These are phyloP conservation scores for Gleditsia sinensis DNA, from an alignment of 306 rosid genomes.

Conservation along the genomic window DNA sequence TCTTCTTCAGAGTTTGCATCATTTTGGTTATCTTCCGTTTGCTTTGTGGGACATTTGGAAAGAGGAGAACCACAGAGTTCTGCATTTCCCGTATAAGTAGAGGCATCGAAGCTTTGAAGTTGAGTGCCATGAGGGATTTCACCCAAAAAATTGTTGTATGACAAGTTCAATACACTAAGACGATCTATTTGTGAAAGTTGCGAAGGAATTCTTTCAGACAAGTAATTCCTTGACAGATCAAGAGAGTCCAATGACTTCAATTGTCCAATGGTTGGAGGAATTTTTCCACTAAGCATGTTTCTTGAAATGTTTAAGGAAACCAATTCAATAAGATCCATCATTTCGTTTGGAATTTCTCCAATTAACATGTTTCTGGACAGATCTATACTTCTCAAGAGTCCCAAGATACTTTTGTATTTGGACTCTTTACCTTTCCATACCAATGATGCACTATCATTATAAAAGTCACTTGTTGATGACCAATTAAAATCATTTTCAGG, in stretches of 20 bases:
- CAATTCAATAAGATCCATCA: background rate
- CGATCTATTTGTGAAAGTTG: background rate
- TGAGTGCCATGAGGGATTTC: background rate
- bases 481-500: no score
- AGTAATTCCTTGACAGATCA: background rate
- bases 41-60: background rate
- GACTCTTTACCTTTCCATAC: background rate
- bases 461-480: no score
- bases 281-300: background rate
- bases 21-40: background rate
- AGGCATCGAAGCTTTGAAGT: slow-evolving; percentile 1
- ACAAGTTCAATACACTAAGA: background rate
- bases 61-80: slow-evolving; percentile 52
- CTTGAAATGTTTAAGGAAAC: background rate
- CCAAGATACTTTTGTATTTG: background rate
- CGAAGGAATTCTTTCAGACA: background rate
- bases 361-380: background rate
- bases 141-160: background rate
- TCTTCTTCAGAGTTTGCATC: background rate
- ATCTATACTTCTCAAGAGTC: background rate
- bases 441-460: background rate
- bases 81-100: background rate
- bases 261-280: background rate
- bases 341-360: background rate
- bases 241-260: background rate